phyloP scores from a whole-genome alignment of 768 basidiomycete genomes.

The Serendipita sp. region DNA sequence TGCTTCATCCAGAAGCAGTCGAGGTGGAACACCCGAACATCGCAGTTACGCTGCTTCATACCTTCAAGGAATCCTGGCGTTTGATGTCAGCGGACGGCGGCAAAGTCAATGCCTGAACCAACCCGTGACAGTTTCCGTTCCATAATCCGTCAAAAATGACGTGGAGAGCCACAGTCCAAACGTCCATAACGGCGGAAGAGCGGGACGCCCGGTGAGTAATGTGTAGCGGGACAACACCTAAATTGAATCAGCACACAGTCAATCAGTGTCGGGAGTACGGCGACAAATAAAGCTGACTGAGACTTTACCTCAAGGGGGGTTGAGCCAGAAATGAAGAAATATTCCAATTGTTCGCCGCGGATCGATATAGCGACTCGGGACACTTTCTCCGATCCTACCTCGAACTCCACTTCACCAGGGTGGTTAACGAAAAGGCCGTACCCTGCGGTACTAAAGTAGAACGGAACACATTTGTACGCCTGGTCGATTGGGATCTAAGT shows the following conservation, averaged over 20 bases:
- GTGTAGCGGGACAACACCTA: conserved; percentile 48
- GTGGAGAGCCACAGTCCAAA: conserved; percentile 68
- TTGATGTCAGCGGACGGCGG: conserved; percentile 9
- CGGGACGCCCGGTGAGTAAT: conserved; percentile 45
- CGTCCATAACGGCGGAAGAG: conserved; percentile 52
- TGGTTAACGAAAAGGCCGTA: conserved; percentile 68
- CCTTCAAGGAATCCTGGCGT: conserved; percentile 38
- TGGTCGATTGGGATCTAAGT: conserved; percentile 10
- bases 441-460: conserved; percentile 51
- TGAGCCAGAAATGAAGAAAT: conserved; percentile 54
- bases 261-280: background rate
- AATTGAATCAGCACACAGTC: conserved; percentile 10
- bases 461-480: conserved; percentile 28
- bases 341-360: conserved; percentile 46
- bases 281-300: conserved; percentile 13
- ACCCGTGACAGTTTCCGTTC: conserved; percentile 46
- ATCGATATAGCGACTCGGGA: conserved; percentile 47
- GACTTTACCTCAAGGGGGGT: conserved; percentile 41
- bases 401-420: conserved; percentile 48
- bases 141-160: conserved; percentile 51
- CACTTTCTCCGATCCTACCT: conserved; percentile 32
- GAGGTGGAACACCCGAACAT: conserved; percentile 55
- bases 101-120: too few relatives aligned
- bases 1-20: conserved; percentile 30
- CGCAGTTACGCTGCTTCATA: conserved; percentile 45